Percentiles rank a stretch among this genome's conserved stretches.
Evolutionary conservation across 169 alveolate species (phyloP).

Genomic region (Cytauxzoon felis): DNA sequence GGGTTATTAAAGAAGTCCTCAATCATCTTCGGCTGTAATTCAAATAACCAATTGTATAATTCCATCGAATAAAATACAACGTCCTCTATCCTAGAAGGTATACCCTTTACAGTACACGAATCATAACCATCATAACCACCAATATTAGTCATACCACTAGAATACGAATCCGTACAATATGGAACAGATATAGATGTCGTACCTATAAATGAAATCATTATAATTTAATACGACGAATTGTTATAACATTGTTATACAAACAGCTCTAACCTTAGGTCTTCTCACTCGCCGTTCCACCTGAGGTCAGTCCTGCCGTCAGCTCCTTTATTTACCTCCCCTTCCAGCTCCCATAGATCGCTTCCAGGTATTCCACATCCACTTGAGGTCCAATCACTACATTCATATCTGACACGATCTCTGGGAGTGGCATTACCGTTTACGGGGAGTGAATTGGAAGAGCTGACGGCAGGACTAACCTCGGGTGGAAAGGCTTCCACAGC

Average conservation of each 20-base stretch:
- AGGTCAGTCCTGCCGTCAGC: no score
- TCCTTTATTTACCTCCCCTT: no score
- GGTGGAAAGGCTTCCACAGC: no score
- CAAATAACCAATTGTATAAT: slow-evolving; percentile 44
- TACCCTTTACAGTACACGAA: slow-evolving; percentile 61
- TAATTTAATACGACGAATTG: not conserved
- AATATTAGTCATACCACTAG: slow-evolving; percentile 22
- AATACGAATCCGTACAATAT: slow-evolving; percentile 42
- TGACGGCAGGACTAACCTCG: no score
- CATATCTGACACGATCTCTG: no score
- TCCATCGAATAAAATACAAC: slow-evolving; percentile 40
- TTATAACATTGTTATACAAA: not conserved
- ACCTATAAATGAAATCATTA: not conserved
- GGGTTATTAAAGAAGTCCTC: slow-evolving; percentile 34
- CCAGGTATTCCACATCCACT: no score
- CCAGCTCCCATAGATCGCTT: no score
- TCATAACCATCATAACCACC: not conserved
- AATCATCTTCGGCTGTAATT: slow-evolving; percentile 25
- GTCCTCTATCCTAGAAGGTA: slow-evolving; percentile 43
- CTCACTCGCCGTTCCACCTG: no score
- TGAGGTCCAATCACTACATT: no score
- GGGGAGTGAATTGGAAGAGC: no score
- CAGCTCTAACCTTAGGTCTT: no score
- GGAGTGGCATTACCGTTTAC: no score
- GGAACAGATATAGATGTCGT: slow-evolving; percentile 51